Evolutionary conservation across 805 yeast genomes (phyloP).

Genomic region (Starmerella gropengiesseri): DNA sequence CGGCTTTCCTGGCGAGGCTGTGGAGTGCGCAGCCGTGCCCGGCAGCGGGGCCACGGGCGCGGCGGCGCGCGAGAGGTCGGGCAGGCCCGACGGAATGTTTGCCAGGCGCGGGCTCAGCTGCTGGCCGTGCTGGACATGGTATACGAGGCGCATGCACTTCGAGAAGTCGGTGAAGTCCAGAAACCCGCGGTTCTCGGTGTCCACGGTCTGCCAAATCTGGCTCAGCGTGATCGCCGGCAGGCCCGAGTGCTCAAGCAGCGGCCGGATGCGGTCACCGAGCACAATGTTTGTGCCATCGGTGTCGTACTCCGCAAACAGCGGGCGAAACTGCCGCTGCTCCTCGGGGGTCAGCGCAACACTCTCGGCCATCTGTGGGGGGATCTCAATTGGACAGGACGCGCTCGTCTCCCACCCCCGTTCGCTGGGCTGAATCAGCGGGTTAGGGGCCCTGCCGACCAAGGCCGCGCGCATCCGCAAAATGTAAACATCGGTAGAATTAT

Average conservation of each 20-base stretch:
- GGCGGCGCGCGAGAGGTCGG: conserved; percentile 39
- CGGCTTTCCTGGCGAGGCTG: not conserved
- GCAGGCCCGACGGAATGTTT: conserved; percentile 48
- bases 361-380: conserved; percentile 13
- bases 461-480: not conserved
- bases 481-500: not conserved
- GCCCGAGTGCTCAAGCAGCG: conserved; percentile 76
- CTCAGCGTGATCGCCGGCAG: conserved; percentile 68
- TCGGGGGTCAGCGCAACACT: conserved; percentile 44
- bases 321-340: conserved; percentile 65
- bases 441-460: too few species aligned
- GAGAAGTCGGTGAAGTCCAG: conserved; percentile 71
- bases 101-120: conserved; percentile 46
- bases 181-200: conserved; percentile 75
- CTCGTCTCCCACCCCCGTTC: not conserved
- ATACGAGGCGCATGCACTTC: conserved; percentile 78
- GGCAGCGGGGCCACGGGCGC: conserved; percentile 14
- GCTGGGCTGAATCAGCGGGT: conserved; percentile 1
- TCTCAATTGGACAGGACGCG: conserved; percentile 2
- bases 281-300: conserved; percentile 67
- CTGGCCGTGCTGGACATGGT: conserved; percentile 70
- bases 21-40: not conserved
- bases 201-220: conserved; percentile 92
- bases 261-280: conserved; percentile 77
- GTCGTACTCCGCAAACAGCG: conserved; percentile 69